phyloP scores from a whole-genome alignment of 164 flowering plant genomes.

The Vitis riparia region DNA sequence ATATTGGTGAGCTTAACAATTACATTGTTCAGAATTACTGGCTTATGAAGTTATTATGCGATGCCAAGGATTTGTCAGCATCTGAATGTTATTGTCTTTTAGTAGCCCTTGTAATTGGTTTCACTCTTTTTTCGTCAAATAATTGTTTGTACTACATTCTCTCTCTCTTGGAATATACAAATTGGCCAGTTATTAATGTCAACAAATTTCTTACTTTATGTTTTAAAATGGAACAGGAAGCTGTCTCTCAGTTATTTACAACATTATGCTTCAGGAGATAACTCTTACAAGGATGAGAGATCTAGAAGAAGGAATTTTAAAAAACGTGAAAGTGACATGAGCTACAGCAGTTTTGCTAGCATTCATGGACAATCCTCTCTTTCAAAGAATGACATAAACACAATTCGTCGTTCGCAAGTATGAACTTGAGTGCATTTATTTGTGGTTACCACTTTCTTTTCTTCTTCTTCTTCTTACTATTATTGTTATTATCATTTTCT shows the following conservation, averaged over 20 bases:
- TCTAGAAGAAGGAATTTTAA: constrained; percentile 60
- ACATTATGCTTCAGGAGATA: constrained; percentile 45
- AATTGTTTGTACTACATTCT: not conserved
- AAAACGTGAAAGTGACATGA: constrained; percentile 44
- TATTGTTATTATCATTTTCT: not conserved
- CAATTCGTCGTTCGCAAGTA: constrained; percentile 86
- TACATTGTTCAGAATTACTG: too few species aligned
- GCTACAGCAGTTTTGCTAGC: constrained; percentile 18
- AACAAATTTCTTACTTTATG: constrained; percentile 8
- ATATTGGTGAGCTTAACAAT: too few species aligned
- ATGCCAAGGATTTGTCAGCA: too few species aligned
- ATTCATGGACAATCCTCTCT: constrained; percentile 38
- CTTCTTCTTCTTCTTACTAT: not conserved
- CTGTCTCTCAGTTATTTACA: constrained; percentile 77
- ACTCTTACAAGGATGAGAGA: constrained; percentile 54
- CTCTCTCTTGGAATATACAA: not conserved
- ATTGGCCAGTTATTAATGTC: too few species aligned
- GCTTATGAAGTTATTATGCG: too few species aligned
- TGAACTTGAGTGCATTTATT: constrained; percentile 7
- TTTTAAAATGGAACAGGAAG: constrained; percentile 54
- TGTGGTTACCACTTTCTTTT: not conserved
- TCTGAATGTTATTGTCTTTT: not conserved
- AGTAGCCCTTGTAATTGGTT: not conserved
- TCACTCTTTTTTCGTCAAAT: not conserved
- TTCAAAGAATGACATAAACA: constrained; percentile 72